A percentile compares a stretch with the other conserved stretches of the same genome.
Evolutionary conservation across 2,329 filamentous ascomycete species (phyloP).

Genomic region (Colletotrichum coccodes): DNA sequence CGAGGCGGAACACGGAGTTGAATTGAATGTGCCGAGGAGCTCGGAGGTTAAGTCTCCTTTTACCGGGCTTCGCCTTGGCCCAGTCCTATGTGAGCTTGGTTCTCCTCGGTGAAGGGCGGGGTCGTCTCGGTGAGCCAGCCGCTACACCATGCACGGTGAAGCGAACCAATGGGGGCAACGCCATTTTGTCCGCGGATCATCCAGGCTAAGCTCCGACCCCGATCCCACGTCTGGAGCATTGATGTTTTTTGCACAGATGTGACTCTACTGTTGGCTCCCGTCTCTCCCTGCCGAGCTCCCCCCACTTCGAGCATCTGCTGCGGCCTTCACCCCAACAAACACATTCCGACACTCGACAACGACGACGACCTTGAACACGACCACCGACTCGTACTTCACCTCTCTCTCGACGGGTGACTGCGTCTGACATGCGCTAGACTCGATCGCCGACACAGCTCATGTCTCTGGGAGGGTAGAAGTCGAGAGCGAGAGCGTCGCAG

Average conservation of each 20-base stretch:
- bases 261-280: neutral
- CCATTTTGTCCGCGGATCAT: neutral
- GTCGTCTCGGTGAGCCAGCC: no score
- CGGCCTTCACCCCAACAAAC: neutral
- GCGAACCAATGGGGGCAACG: neutral
- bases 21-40: neutral
- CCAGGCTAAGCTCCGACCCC: conserved; percentile 20
- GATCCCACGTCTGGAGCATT: neutral
- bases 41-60: neutral
- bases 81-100: neutral
- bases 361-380: neutral
- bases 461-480: conserved; percentile 14
- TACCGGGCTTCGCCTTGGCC: neutral
- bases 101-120: neutral
- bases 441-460: neutral
- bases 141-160: neutral
- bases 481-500: conserved; percentile 13
- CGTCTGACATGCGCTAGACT: neutral
- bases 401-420: neutral
- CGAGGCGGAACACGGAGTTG: neutral
- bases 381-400: neutral
- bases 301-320: neutral
- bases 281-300: neutral
- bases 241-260: conserved; percentile 7
- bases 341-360: neutral